Conservation (phyloP, 2,329 filamentous ascomycete species). For the Verticillium nubilum region DNA sequence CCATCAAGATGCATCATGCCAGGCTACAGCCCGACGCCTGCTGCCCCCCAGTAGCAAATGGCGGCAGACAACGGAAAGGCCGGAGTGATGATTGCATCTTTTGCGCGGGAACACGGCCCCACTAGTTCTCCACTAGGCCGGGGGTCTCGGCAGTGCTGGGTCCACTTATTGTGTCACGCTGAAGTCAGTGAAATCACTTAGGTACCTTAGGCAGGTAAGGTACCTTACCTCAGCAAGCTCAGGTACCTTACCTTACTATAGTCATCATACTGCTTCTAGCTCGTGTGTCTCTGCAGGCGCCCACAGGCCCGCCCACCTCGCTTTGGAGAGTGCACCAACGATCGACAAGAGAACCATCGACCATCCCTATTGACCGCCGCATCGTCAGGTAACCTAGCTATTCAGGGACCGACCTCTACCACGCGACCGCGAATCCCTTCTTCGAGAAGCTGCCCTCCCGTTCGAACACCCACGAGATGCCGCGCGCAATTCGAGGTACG, state of each 20-base stretch:
- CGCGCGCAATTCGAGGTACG: slow-evolving; percentile 51
- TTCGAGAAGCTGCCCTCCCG: no score
- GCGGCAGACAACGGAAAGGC: background rate
- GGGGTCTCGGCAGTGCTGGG: background rate
- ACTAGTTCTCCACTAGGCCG: background rate
- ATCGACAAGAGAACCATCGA: background rate
- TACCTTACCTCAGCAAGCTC: background rate
- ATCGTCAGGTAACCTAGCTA: no score
- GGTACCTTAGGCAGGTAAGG: no score
- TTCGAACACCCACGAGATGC: no score
- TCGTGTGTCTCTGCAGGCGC: background rate
- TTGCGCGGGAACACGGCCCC: background rate
- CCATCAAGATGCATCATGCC: no score
- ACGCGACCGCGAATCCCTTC: background rate
- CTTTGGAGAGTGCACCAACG: background rate
- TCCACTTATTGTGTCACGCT: background rate
- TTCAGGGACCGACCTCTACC: no score
- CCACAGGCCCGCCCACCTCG: no score
- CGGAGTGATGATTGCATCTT: background rate
- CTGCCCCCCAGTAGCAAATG: no score
- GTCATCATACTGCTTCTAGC: no score
- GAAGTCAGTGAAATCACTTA: background rate
- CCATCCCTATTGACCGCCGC: background rate
- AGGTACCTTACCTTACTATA: no score
- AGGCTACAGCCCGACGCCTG: no score